These are phyloP conservation scores for Neckera pumila DNA, from an alignment of 225 moss, liverwort and hornwort species.

Conservation along the genomic window DNA sequence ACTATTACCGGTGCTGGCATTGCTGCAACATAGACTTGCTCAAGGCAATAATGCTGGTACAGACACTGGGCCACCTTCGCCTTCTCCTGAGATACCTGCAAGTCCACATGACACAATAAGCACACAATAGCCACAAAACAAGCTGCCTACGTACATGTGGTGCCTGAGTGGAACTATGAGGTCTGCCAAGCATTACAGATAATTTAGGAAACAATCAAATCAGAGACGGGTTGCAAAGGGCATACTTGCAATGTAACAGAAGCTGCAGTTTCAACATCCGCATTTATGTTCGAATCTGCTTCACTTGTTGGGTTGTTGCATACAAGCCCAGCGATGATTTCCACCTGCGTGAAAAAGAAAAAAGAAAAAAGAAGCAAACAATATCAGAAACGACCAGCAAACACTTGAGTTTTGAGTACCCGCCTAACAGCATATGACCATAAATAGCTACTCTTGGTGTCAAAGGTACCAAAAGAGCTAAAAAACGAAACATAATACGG, in stretches of 20 bases:
- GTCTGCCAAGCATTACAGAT: neutral
- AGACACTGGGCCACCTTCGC: constrained; percentile 46
- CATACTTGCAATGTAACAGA: constrained; percentile 34
- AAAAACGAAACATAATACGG: neutral
- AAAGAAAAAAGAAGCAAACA: neutral
- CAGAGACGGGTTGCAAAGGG: neutral
- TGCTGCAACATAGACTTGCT: constrained; percentile 73
- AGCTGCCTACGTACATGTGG: neutral
- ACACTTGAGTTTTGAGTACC: neutral
- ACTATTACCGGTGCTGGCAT: constrained; percentile 64
- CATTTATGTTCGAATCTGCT: constrained; percentile 5
- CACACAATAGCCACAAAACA: neutral
- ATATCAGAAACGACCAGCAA: neutral
- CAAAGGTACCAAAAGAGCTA: neutral
- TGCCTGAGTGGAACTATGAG: neutral
- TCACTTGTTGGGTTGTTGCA: constrained; percentile 41
- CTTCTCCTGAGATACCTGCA: constrained; percentile 40
- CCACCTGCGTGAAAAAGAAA: constrained; percentile 39
- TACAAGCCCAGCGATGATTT: constrained; percentile 60
- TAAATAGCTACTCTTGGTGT: neutral
- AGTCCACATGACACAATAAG: neutral
- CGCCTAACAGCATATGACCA: neutral
- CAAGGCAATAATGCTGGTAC: constrained; percentile 54
- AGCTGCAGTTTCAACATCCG: constrained; percentile 51
- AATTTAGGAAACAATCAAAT: neutral